Evolutionary conservation across 768 basidiomycete species (phyloP).

Genomic region (Hygrophoropsis aurantiaca): DNA sequence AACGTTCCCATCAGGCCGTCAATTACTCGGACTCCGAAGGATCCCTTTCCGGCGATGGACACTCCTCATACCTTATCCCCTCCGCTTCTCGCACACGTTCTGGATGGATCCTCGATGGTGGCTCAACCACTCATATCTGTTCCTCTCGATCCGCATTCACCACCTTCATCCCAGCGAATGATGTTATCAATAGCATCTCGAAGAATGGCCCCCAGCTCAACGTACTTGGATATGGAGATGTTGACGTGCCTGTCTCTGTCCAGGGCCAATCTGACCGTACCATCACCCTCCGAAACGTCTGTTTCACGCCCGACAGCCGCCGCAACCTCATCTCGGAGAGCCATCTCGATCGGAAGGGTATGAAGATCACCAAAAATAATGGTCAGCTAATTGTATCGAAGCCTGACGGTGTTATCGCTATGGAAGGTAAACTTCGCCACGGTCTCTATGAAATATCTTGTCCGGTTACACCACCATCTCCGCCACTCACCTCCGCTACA

Average conservation of each 20-base stretch:
- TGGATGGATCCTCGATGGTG: conserved; percentile 7
- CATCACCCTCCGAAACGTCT: conserved; percentile 6
- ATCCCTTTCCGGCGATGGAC: not conserved
- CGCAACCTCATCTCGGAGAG: conserved; percentile 10
- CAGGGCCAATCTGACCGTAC: not conserved
- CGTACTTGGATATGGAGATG: not conserved
- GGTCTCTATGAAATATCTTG: conserved; percentile 13
- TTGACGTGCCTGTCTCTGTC: not conserved
- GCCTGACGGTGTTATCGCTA: not conserved
- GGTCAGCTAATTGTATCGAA: not conserved
- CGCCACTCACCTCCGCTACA: not conserved
- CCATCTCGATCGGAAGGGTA: conserved; percentile 1
- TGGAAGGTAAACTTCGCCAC: conserved; percentile 7
- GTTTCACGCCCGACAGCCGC: conserved; percentile 6
- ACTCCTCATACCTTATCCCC: not conserved
- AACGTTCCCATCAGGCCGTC: not conserved
- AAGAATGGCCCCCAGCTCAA: conserved; percentile 5
- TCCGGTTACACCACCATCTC: conserved; percentile 5
- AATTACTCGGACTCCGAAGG: not conserved
- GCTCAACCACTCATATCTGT: conserved; percentile 5
- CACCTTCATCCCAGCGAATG: not conserved
- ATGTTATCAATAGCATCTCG: conserved; percentile 7
- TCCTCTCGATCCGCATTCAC: not conserved
- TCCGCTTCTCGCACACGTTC: not conserved
- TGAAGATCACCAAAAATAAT: conserved; percentile 7